Percentiles rank a stretch among this genome's conserved stretches.
phyloP scores from a whole-genome alignment of 805 yeast species.

The Candida taoyuanica region DNA sequence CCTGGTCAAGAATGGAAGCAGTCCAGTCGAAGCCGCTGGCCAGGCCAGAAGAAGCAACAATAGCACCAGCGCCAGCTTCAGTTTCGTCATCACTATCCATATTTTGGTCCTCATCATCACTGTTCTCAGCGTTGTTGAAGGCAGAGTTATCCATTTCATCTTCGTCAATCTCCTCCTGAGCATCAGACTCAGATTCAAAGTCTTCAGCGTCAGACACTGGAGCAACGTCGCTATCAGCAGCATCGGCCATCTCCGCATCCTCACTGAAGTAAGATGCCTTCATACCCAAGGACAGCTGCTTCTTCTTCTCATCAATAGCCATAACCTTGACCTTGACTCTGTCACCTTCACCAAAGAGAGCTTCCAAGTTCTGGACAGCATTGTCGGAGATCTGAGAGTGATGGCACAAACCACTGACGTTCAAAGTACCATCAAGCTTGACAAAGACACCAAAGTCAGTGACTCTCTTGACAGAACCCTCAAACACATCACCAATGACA shows the following conservation, averaged over 20 bases:
- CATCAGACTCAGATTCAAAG: conserved; percentile 17
- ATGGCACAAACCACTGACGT: conserved; percentile 84
- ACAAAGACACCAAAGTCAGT: conserved; percentile 92
- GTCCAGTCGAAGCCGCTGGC: conserved; percentile 94
- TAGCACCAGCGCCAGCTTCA: conserved; percentile 23
- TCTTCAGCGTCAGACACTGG: conserved; percentile 3
- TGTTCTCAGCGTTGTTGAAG: conserved; percentile 27
- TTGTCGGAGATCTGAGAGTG: conserved; percentile 78
- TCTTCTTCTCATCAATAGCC: conserved; percentile 55
- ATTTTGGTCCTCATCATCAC: conserved; percentile 17
- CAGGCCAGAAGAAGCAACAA: conserved; percentile 17
- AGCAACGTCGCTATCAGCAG: conserved; percentile 20
- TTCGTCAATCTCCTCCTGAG: conserved; percentile 21
- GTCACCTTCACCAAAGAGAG: conserved; percentile 84
- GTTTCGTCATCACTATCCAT: conserved; percentile 23
- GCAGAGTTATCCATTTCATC: conserved; percentile 29
- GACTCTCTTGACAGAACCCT: conserved; percentile 72
- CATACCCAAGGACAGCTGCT: conserved; percentile 84
- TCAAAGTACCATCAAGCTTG: conserved; percentile 66
- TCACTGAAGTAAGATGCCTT: conserved; percentile 80
- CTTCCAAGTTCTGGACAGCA: conserved; percentile 47
- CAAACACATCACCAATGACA: conserved; percentile 62
- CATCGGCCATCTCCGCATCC: conserved; percentile 32
- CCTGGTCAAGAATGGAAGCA: conserved; percentile 81
- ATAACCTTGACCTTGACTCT: conserved; percentile 81